Evolutionary conservation across 768 basidiomycete species (phyloP).

Genomic region (Pholiota microspora): DNA sequence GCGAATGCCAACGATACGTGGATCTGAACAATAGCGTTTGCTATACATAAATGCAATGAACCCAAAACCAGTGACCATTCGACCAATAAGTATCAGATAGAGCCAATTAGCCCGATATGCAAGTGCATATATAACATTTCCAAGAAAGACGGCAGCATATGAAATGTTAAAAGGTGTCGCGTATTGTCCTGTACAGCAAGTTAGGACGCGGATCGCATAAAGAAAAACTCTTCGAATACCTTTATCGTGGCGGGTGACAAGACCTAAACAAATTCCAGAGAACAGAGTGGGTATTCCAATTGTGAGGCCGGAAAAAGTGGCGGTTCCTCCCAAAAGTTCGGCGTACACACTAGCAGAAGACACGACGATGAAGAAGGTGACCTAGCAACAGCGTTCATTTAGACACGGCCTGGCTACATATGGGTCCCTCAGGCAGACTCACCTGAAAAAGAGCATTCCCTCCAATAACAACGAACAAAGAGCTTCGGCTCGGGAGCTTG

Average conservation of each 20-base stretch:
- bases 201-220: neutral
- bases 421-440: neutral
- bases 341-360: constrained; percentile 66
- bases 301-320: constrained; percentile 67
- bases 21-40: constrained; percentile 70
- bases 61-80: constrained; percentile 60
- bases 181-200: constrained; percentile 61
- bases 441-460: constrained; percentile 31
- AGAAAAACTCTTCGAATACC: constrained; percentile 31
- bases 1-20: constrained; percentile 63
- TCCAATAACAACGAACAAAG: constrained; percentile 26
- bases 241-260: constrained; percentile 52
- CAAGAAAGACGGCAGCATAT: constrained; percentile 51
- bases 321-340: constrained; percentile 57
- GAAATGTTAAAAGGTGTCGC: constrained; percentile 50
- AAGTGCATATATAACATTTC: constrained; percentile 57
- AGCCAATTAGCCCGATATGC: constrained; percentile 60
- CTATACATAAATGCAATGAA: constrained; percentile 67
- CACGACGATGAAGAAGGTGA: constrained; percentile 69
- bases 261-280: constrained; percentile 56
- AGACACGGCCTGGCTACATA: too few relatives aligned
- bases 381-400: constrained; percentile 28
- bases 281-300: constrained; percentile 68
- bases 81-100: constrained; percentile 69
- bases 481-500: constrained; percentile 25